phyloP scores from a whole-genome alignment of 2,329 filamentous ascomycete genomes.

The Leptographium galeiforme region DNA sequence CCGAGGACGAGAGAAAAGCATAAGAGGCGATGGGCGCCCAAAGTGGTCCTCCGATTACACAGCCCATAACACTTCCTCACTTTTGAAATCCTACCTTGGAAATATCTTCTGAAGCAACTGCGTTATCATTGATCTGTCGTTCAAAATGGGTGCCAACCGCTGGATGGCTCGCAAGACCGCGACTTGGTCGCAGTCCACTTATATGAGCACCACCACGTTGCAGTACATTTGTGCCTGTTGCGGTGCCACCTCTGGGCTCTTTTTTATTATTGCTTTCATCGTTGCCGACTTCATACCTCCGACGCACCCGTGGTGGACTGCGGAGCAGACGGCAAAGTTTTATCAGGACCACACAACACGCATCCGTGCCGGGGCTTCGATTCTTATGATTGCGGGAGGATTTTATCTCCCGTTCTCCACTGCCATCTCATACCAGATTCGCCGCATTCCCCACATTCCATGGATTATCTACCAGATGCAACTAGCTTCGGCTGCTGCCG shows the following conservation, averaged over 20 bases:
- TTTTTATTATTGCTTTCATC: conserved; percentile 3
- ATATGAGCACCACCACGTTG: conserved; percentile 3
- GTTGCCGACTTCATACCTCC: conserved; percentile 5
- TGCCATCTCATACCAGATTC: conserved; percentile 7
- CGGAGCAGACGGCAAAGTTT: conserved; percentile 3
- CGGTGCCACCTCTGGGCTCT: neutral
- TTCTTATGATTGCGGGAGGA: conserved; percentile 5
- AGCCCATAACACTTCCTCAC: neutral
- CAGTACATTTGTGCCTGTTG: conserved; percentile 3
- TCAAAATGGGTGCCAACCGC: conserved; percentile 1
- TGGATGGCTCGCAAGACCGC: conserved; percentile 2
- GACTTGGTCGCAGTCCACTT: neutral
- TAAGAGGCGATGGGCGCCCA: neutral
- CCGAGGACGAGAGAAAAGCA: neutral
- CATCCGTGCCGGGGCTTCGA: conserved; percentile 2
- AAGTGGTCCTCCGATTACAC: no score
- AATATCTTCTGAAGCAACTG: no score
- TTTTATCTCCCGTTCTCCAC: conserved; percentile 6
- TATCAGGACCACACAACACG: conserved; percentile 2
- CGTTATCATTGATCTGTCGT: no score
- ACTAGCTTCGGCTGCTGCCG: conserved; percentile 2
- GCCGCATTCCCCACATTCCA: conserved; percentile 4
- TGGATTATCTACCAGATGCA: conserved; percentile 7
- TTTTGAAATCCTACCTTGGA: neutral
- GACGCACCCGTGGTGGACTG: conserved; percentile 1